Evolutionary conservation across 2,329 filamentous ascomycete species (phyloP).

Genomic region (Sclerotinia glacialis): DNA sequence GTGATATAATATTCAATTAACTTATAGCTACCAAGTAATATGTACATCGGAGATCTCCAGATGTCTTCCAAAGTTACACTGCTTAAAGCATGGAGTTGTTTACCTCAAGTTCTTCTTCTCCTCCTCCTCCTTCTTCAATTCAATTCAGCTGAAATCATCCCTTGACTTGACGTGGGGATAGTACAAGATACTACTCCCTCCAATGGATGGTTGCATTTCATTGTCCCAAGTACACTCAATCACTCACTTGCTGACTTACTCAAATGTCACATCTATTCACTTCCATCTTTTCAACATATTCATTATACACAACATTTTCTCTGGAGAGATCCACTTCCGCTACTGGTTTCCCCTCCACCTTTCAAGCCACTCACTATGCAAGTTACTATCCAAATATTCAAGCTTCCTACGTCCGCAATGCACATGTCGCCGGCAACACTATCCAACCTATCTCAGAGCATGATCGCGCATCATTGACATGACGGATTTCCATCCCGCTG

Average conservation of each 20-base stretch:
- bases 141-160: constrained; percentile 4
- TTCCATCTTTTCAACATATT: neutral
- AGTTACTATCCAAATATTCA: neutral
- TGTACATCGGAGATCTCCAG: constrained; percentile 1
- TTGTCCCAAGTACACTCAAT: neutral
- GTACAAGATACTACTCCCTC: neutral
- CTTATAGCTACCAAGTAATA: neutral
- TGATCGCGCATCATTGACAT: neutral
- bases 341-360: neutral
- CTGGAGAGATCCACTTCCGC: neutral
- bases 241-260: neutral
- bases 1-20: no score
- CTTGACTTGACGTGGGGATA: neutral
- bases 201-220: neutral
- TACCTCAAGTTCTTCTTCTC: neutral
- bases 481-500: neutral
- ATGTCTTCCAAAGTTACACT: neutral
- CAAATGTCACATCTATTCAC: neutral
- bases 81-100: neutral
- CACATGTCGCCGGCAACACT: neutral
- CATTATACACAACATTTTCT: neutral
- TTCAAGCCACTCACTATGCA: neutral
- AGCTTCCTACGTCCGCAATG: neutral
- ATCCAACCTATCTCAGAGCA: neutral
- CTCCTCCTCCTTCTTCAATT: no score